Evolutionary conservation across 2,329 filamentous ascomycete species (phyloP).

Genomic region (Microcyclosporella mali): DNA sequence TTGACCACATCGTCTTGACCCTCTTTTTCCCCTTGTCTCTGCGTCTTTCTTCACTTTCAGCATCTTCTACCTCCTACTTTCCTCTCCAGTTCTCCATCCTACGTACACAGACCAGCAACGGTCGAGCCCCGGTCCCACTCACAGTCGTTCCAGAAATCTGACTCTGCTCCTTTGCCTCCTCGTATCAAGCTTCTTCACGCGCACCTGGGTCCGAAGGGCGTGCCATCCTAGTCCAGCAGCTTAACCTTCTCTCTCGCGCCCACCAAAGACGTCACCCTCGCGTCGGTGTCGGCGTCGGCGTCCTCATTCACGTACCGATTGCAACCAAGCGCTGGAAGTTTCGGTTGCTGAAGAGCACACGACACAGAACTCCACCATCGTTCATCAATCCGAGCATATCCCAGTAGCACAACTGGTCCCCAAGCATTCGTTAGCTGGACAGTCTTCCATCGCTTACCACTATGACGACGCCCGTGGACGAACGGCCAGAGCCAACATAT

Average conservation of each 20-base stretch:
- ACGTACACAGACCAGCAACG: too few species aligned
- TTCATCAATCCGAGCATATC: background rate
- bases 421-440: constrained; percentile 13
- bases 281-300: too few species aligned
- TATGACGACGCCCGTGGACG: constrained; percentile 33
- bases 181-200: background rate
- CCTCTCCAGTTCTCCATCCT: too few species aligned
- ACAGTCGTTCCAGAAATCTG: background rate
- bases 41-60: too few species aligned
- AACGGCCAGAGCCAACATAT: constrained; percentile 32
- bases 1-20: too few species aligned
- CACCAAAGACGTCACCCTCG: background rate
- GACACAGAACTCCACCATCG: background rate
- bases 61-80: too few species aligned
- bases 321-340: background rate
- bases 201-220: background rate
- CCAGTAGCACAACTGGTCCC: constrained; percentile 1
- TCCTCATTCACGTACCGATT: background rate
- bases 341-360: background rate
- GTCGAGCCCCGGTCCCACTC: background rate
- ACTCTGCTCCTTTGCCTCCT: background rate
- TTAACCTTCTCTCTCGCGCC: background rate
- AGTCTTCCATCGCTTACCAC: constrained; percentile 1
- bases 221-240: background rate
- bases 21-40: too few species aligned